Conservation (phyloP, 805 yeast species). For the Candida verbasci region DNA sequence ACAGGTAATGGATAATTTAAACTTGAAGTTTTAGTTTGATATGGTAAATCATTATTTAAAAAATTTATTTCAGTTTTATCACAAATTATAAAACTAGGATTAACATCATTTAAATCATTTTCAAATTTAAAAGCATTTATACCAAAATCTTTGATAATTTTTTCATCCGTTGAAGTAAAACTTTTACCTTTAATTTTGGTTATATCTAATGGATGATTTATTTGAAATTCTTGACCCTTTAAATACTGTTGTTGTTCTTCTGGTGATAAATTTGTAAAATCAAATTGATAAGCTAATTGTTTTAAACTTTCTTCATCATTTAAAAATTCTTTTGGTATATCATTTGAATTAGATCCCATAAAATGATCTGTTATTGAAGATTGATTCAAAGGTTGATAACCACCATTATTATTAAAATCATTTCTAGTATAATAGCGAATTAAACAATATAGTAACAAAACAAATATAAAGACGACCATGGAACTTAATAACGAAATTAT, state of each 20-base stretch:
- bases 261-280: conserved; percentile 32
- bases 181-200: conserved; percentile 30
- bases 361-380: conserved; percentile 7
- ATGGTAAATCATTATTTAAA: conserved; percentile 32
- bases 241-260: conserved; percentile 36
- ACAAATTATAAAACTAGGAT: conserved; percentile 33
- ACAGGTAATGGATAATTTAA: conserved; percentile 37
- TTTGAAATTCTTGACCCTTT: conserved; percentile 32
- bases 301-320: conserved; percentile 36
- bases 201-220: conserved; percentile 26
- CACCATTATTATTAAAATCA: not conserved
- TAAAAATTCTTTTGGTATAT: conserved; percentile 33
- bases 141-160: conserved; percentile 31
- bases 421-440: conserved; percentile 1
- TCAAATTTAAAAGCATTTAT: conserved; percentile 38
- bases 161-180: conserved; percentile 24
- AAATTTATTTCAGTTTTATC: conserved; percentile 37
- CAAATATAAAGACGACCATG: not conserved
- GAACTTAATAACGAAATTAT: not conserved
- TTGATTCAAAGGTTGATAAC: conserved; percentile 4
- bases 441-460: conserved; percentile 1
- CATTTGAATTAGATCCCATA: conserved; percentile 11
- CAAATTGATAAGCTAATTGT: conserved; percentile 33
- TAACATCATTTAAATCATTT: conserved; percentile 27
- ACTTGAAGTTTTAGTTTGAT: conserved; percentile 36